Conservation (phyloP, 805 yeast genomes). For the Cyberlindnera petersonii region DNA sequence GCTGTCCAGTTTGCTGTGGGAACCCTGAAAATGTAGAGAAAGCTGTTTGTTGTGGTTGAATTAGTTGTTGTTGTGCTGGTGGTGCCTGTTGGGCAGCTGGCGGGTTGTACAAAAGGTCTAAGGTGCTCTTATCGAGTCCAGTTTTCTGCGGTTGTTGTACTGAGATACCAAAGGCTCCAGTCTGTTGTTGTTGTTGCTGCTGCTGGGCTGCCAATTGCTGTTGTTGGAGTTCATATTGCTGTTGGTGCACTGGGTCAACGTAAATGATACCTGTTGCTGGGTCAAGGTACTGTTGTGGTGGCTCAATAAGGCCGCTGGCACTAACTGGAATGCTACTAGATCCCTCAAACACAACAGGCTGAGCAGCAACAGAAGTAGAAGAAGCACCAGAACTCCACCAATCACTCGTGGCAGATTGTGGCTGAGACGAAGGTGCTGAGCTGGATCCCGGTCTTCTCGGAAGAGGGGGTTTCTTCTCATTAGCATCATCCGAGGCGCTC, state of each 20-base stretch:
- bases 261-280: slow-evolving; percentile 68
- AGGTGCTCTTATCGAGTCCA: slow-evolving; percentile 7
- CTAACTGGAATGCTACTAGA: slow-evolving; percentile 30
- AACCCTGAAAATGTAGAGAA: slow-evolving; percentile 11
- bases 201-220: slow-evolving; percentile 17
- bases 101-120: slow-evolving; percentile 3
- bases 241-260: slow-evolving; percentile 63
- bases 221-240: slow-evolving; percentile 26
- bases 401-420: slow-evolving; percentile 5
- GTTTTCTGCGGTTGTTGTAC: slow-evolving; percentile 31
- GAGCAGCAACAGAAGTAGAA: slow-evolving; percentile 27
- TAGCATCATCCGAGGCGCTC: slow-evolving; percentile 35
- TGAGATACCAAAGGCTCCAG: slow-evolving; percentile 18
- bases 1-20: slow-evolving; percentile 13
- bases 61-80: slow-evolving; percentile 1
- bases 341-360: slow-evolving; percentile 24
- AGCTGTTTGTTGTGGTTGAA: slow-evolving; percentile 5
- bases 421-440: slow-evolving; percentile 5
- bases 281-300: slow-evolving; percentile 68
- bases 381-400: slow-evolving; percentile 21
- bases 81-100: slow-evolving; percentile 2
- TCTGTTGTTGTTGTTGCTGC: slow-evolving; percentile 9
- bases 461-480: slow-evolving; percentile 46
- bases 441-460: slow-evolving; percentile 34
- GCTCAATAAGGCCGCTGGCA: slow-evolving; percentile 30